Percentiles rank a stretch among this genome's conserved stretches.
These are phyloP conservation scores for Akanthomyces muscarius DNA, from an alignment of 2,329 filamentous ascomycete genomes.

Conservation along the genomic window DNA sequence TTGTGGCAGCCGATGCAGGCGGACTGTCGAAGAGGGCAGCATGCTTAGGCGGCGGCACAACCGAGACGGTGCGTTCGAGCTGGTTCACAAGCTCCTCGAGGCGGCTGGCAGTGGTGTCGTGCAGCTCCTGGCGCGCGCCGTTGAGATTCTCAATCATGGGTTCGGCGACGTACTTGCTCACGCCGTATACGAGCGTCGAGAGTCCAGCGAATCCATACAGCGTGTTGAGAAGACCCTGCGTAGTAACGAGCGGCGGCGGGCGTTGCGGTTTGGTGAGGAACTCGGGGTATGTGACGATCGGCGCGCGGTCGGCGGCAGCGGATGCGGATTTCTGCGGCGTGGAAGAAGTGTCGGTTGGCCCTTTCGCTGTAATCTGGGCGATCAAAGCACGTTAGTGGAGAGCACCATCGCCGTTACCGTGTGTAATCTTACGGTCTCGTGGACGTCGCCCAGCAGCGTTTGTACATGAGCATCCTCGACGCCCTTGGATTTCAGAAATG, in stretches of 20 bases:
- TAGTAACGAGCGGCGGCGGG: slow-evolving; percentile 60
- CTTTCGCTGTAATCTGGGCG: background rate
- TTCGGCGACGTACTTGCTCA: slow-evolving; percentile 63
- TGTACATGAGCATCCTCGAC: slow-evolving; percentile 64
- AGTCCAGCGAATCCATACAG: slow-evolving; percentile 55
- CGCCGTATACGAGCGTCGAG: slow-evolving; percentile 64
- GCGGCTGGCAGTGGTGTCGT: slow-evolving; percentile 43
- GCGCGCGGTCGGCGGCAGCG: slow-evolving; percentile 43
- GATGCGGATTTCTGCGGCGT: slow-evolving; percentile 25
- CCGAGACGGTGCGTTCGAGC: slow-evolving; percentile 57
- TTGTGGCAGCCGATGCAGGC: background rate
- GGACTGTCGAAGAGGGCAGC: slow-evolving; percentile 21
- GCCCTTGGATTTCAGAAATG: slow-evolving; percentile 76
- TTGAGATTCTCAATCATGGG: slow-evolving; percentile 55
- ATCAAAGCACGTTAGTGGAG: background rate
- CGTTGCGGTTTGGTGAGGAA: slow-evolving; percentile 56
- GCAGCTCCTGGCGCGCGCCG: slow-evolving; percentile 50
- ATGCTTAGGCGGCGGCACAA: slow-evolving; percentile 43
- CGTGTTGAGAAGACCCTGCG: slow-evolving; percentile 53
- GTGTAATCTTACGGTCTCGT: slow-evolving; percentile 1
- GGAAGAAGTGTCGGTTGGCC: slow-evolving; percentile 17
- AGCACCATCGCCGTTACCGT: background rate
- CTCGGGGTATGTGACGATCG: slow-evolving; percentile 67
- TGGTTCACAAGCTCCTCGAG: slow-evolving; percentile 45
- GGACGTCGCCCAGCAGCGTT: slow-evolving; percentile 48